Evolutionary conservation across 371 early-diverging fungal genomes (phyloP).

Genomic region (Circinella minor): DNA sequence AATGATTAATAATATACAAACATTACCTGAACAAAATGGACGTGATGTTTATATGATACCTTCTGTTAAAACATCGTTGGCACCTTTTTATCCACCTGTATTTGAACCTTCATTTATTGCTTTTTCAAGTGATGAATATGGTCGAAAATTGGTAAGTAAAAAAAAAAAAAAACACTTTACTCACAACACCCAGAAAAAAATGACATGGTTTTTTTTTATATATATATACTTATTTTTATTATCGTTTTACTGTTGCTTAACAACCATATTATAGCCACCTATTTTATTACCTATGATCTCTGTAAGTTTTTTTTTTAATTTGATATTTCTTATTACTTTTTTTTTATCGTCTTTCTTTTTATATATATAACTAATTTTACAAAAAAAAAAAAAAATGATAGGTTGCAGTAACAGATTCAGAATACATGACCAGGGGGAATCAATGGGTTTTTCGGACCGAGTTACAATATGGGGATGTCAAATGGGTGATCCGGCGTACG

Average conservation of each 20-base stretch:
- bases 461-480: slow-evolving; percentile 78
- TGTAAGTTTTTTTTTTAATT: not conserved
- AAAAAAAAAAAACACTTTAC: not conserved
- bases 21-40: slow-evolving; percentile 4
- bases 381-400: slow-evolving; percentile 11
- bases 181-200: not conserved
- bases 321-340: too few relatives aligned
- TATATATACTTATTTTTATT: not conserved
- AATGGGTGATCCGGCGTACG: slow-evolving; percentile 78
- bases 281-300: slow-evolving; percentile 31
- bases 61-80: slow-evolving; percentile 24
- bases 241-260: not conserved
- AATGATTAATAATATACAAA: slow-evolving; percentile 34
- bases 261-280: slow-evolving; percentile 35
- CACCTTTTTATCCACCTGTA: slow-evolving; percentile 48
- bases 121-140: slow-evolving; percentile 48
- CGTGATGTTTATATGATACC: slow-evolving; percentile 1
- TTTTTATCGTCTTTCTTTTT: slow-evolving; percentile 4
- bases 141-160: slow-evolving; percentile 35
- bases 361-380: not conserved
- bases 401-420: slow-evolving; percentile 63
- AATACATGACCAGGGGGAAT: slow-evolving; percentile 38
- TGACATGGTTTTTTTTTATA: too few relatives aligned
- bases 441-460: slow-evolving; percentile 72
- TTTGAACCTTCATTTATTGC: slow-evolving; percentile 50